These are phyloP conservation scores for Hymenoscyphus fraxineus DNA, from an alignment of 2,329 filamentous ascomycete genomes.

Conservation along the genomic window DNA sequence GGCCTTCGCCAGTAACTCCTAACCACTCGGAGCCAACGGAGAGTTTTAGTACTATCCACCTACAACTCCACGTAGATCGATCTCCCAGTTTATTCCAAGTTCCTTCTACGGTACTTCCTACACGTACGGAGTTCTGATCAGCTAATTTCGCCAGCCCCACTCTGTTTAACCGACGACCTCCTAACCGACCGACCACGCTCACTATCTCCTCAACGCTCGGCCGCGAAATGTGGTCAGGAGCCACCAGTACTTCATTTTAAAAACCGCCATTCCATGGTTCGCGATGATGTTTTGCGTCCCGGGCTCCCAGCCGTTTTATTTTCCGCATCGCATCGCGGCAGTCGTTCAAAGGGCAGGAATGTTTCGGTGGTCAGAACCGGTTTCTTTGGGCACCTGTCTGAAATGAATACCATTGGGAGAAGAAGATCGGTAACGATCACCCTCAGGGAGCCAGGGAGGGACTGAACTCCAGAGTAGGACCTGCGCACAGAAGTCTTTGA, in stretches of 20 bases:
- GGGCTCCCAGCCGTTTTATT: background rate
- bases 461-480: too few species aligned
- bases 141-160: background rate
- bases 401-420: background rate
- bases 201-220: background rate
- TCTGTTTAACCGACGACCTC: background rate
- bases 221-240: background rate
- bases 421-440: background rate
- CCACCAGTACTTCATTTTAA: background rate
- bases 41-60: too few species aligned
- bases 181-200: background rate
- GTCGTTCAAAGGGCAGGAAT: background rate
- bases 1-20: too few species aligned
- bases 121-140: background rate
- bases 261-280: background rate
- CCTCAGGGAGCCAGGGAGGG: too few species aligned
- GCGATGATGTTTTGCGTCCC: background rate
- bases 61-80: too few species aligned
- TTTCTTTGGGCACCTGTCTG: background rate
- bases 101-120: too few species aligned
- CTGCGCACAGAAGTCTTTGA: too few species aligned
- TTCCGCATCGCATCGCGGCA: background rate
- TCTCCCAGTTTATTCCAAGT: too few species aligned
- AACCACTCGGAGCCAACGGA: too few species aligned
- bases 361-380: background rate